Evolutionary conservation across 2,329 filamentous ascomycete genomes (phyloP).

Genomic region (Dryadomyces quercus-mongolicae): DNA sequence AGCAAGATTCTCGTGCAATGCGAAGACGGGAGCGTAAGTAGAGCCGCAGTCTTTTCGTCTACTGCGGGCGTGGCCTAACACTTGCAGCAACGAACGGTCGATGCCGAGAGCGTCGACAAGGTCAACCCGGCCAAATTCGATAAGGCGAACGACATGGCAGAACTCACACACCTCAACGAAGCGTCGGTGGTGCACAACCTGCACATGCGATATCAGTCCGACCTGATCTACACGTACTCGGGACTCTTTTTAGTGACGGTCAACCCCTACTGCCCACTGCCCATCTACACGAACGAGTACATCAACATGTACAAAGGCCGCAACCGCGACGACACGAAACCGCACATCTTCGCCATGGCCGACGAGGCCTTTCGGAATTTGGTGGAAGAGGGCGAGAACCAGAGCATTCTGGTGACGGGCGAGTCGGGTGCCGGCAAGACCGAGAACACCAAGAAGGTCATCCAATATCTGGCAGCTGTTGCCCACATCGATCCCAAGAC

Average conservation of each 20-base stretch:
- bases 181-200: slow-evolving; percentile 96
- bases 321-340: slow-evolving; percentile 84
- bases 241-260: slow-evolving; percentile 93
- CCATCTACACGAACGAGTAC: slow-evolving; percentile 94
- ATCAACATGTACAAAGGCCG: slow-evolving; percentile 96
- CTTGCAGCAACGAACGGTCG: slow-evolving; percentile 68
- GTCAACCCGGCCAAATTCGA: slow-evolving; percentile 99
- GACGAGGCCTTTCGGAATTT: slow-evolving; percentile 93
- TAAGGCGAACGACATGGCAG: slow-evolving; percentile 98
- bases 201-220: slow-evolving; percentile 85
- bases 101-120: slow-evolving; percentile 84
- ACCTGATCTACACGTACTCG: slow-evolving; percentile 97
- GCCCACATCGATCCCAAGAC: slow-evolving; percentile 61
- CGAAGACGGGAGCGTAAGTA: slow-evolving; percentile 73
- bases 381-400: slow-evolving; percentile 88
- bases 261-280: slow-evolving; percentile 88
- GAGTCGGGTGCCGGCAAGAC: slow-evolving; percentile 98
- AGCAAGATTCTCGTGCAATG: slow-evolving; percentile 75
- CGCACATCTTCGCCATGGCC: slow-evolving; percentile 95
- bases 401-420: slow-evolving; percentile 95
- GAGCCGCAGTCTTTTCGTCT: background rate
- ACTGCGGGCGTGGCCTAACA: slow-evolving; percentile 10
- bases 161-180: slow-evolving; percentile 95
- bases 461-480: slow-evolving; percentile 93
- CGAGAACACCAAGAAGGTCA: slow-evolving; percentile 98